Conservation (phyloP, 768 basidiomycete genomes). For the Suillus hirtellus region DNA sequence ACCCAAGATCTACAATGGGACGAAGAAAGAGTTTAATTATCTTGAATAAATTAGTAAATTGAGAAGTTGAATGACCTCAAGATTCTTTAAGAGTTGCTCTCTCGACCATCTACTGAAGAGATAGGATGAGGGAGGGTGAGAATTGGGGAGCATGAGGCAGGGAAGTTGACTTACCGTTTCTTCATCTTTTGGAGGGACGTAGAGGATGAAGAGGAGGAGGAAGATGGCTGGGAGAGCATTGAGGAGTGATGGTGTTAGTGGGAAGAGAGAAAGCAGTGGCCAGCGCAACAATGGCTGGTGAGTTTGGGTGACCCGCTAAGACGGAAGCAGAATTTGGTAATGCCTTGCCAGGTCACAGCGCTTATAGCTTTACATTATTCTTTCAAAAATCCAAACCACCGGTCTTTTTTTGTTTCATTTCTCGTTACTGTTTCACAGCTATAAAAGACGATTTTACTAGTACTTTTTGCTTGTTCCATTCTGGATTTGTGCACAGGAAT, state of each 20-base stretch:
- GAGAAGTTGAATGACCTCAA: slow-evolving; percentile 36
- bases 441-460: not conserved
- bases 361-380: slow-evolving; percentile 23
- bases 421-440: not conserved
- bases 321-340: slow-evolving; percentile 37
- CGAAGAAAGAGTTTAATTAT: slow-evolving; percentile 3
- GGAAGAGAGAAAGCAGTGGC: slow-evolving; percentile 39
- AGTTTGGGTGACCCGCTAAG: slow-evolving; percentile 32
- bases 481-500: not conserved
- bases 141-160: slow-evolving; percentile 7
- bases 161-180: slow-evolving; percentile 35
- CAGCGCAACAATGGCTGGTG: slow-evolving; percentile 44
- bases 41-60: slow-evolving; percentile 7
- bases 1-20: slow-evolving; percentile 39
- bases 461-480: not conserved
- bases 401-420: slow-evolving; percentile 6
- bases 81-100: slow-evolving; percentile 40
- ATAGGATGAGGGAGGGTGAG: slow-evolving; percentile 28
- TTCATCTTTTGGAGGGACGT: slow-evolving; percentile 25
- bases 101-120: slow-evolving; percentile 34
- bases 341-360: slow-evolving; percentile 39
- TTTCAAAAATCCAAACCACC: not conserved
- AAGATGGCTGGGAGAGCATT: slow-evolving; percentile 32
- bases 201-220: slow-evolving; percentile 30
- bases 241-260: slow-evolving; percentile 36